A percentile compares a stretch with the other conserved stretches of the same genome.
These are phyloP conservation scores for Sclerotinia glacialis DNA, from an alignment of 2,329 filamentous ascomycete genomes.

Conservation along the genomic window DNA sequence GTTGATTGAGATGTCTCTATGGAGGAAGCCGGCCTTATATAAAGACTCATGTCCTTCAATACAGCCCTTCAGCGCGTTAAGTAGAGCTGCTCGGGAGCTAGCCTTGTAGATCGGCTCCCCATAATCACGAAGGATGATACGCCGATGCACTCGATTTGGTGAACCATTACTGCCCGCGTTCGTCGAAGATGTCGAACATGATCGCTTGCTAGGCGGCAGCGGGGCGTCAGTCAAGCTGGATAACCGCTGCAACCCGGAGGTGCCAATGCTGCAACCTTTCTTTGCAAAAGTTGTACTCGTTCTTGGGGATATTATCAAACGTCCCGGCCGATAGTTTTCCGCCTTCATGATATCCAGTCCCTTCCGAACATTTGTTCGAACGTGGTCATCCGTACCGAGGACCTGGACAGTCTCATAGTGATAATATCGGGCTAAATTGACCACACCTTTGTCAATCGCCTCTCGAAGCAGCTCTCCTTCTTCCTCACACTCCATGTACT, in stretches of 20 bases:
- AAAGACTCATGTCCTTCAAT: no score
- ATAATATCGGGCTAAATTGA: conserved; percentile 46
- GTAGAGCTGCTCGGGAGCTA: conserved; percentile 37
- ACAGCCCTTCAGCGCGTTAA: no score
- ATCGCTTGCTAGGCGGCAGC: not conserved
- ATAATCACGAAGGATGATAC: conserved; percentile 44
- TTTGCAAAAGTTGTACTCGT: conserved; percentile 24
- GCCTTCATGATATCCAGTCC: conserved; percentile 30
- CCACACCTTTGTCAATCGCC: conserved; percentile 41
- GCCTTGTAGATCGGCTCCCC: conserved; percentile 45
- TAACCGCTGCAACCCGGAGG: no score
- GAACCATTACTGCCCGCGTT: not conserved
- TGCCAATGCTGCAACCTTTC: no score
- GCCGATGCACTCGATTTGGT: conserved; percentile 43
- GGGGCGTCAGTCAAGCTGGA: no score
- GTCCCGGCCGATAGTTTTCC: not conserved
- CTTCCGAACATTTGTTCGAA: conserved; percentile 37
- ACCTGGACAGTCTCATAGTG: conserved; percentile 45
- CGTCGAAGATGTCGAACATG: no score
- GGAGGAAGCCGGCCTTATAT: no score
- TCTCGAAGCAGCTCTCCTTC: conserved; percentile 45
- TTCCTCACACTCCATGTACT: conserved; percentile 44
- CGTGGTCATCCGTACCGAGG: conserved; percentile 36
- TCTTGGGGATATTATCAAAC: no score
- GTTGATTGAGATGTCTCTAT: no score